Conservation (phyloP, 768 basidiomycete species). For the Termitomyces titanicus region DNA sequence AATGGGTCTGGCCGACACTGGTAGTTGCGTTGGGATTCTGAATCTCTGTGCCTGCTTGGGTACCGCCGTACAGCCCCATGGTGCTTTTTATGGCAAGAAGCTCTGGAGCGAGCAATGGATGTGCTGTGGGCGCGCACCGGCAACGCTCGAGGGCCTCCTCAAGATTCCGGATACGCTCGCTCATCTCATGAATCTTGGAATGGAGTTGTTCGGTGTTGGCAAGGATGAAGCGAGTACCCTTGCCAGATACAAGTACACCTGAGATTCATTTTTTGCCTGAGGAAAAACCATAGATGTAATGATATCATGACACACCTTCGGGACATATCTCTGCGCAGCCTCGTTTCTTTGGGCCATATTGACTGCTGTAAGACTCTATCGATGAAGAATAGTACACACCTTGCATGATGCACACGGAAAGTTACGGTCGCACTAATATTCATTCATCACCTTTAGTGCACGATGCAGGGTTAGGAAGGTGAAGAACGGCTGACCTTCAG, state of each 20-base stretch:
- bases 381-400: conserved; percentile 15
- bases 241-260: conserved; percentile 65
- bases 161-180: conserved; percentile 57
- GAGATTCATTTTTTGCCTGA: not conserved
- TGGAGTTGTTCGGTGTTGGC: conserved; percentile 67
- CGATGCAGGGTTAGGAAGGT: conserved; percentile 12
- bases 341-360: conserved; percentile 39
- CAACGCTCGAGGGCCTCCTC: conserved; percentile 48
- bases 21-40: not conserved
- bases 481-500: conserved; percentile 41
- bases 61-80: conserved; percentile 42
- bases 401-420: conserved; percentile 49
- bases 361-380: conserved; percentile 3
- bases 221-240: conserved; percentile 64
- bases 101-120: conserved; percentile 49
- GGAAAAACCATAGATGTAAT: not conserved
- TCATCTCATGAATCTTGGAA: conserved; percentile 63
- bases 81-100: conserved; percentile 55
- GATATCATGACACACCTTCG: conserved; percentile 38
- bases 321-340: conserved; percentile 68
- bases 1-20: not conserved
- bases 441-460: conserved; percentile 1
- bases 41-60: conserved; percentile 19
- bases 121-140: conserved; percentile 28
- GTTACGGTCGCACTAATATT: conserved; percentile 43